A percentile compares a stretch with the other conserved stretches of the same genome.
phyloP scores from a whole-genome alignment of 2,329 filamentous ascomycete species.

The Penicillium sp. region DNA sequence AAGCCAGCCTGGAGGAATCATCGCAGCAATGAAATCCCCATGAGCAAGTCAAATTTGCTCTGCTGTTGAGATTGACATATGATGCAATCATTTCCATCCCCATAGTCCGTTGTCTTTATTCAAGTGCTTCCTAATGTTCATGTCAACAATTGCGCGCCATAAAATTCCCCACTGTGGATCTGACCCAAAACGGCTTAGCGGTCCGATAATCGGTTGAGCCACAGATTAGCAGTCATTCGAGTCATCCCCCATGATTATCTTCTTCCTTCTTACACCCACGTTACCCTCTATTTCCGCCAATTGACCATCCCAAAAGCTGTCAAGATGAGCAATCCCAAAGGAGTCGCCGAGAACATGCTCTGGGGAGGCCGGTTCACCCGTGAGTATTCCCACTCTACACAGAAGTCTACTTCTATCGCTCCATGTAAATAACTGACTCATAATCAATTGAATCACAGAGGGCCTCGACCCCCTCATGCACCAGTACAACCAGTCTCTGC shows the following conservation, averaged over 20 bases:
- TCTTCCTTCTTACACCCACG: conserved; percentile 9
- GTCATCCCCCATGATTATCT: conserved; percentile 3
- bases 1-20: neutral
- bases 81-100: neutral
- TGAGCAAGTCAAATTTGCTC: neutral
- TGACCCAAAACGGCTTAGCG: conserved; percentile 4
- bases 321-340: conserved; percentile 44
- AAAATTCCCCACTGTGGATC: conserved; percentile 1
- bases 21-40: neutral
- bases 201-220: conserved; percentile 12
- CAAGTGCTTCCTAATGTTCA: neutral
- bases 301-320: conserved; percentile 14
- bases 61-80: no score
- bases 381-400: conserved; percentile 32
- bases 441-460: conserved; percentile 53
- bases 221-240: conserved; percentile 7
- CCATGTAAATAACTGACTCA: conserved; percentile 20
- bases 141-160: neutral
- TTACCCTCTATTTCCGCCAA: conserved; percentile 9
- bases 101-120: neutral
- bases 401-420: conserved; percentile 3
- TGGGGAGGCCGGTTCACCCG: conserved; percentile 67
- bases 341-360: conserved; percentile 56
- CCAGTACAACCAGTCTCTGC: conserved; percentile 79
- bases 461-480: conserved; percentile 84